phyloP scores from a whole-genome alignment of 768 basidiomycete species.

The Tricholomella constricta region DNA sequence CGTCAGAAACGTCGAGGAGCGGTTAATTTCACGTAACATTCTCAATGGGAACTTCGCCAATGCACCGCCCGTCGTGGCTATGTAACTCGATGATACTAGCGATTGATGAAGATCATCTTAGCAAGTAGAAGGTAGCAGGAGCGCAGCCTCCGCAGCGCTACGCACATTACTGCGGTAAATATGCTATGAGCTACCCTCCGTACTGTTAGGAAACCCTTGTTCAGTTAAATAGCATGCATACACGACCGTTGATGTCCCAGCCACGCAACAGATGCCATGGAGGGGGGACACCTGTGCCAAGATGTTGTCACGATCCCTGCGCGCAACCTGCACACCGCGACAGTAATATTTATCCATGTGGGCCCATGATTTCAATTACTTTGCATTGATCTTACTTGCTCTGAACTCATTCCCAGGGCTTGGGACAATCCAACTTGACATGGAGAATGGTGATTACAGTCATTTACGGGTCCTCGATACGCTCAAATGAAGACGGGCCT shows the following conservation, averaged over 20 bases:
- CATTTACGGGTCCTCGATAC: too few species aligned
- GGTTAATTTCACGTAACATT: not conserved
- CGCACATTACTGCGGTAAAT: constrained; percentile 9
- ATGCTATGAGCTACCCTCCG: constrained; percentile 8
- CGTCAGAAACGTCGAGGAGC: too few species aligned
- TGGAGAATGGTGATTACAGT: constrained; percentile 38
- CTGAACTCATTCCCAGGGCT: constrained; percentile 32
- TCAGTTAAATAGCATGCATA: constrained; percentile 7
- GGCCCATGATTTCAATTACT: constrained; percentile 19
- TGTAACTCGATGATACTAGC: not conserved
- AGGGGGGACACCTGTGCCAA: constrained; percentile 9
- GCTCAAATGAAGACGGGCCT: too few species aligned
- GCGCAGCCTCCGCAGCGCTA: constrained; percentile 15
- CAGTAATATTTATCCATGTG: constrained; percentile 75
- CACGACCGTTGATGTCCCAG: not conserved
- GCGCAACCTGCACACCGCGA: constrained; percentile 53
- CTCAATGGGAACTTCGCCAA: not conserved
- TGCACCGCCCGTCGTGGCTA: constrained; percentile 1
- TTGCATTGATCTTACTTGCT: not conserved
- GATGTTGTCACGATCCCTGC: constrained; percentile 22
- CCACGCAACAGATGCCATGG: constrained; percentile 9
- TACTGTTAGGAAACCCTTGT: not conserved
- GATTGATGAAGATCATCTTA: not conserved
- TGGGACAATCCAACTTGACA: constrained; percentile 39
- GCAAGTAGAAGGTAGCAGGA: constrained; percentile 1